Evolutionary conservation across 73 alveolate species (phyloP).

Genomic region (Paraurostyla sp.): DNA sequence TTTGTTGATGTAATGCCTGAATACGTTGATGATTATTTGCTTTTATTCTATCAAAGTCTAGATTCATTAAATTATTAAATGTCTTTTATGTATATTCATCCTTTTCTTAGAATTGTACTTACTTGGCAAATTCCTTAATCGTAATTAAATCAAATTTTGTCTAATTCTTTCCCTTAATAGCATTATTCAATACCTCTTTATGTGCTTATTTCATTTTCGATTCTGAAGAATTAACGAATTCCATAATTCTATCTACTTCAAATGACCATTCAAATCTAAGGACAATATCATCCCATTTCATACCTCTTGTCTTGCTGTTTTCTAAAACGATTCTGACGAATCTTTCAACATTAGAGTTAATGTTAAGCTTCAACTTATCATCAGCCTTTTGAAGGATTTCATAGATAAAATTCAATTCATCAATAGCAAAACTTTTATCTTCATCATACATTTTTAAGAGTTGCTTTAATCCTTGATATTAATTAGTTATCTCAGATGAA

Average conservation of each 20-base stretch:
- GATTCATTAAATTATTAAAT: background rate
- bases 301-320: background rate
- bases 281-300: constrained; percentile 29
- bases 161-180: background rate
- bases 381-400: background rate
- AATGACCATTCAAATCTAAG: constrained; percentile 21
- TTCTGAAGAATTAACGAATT: background rate
- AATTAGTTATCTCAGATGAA: background rate
- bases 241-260: background rate
- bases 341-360: background rate
- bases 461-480: background rate
- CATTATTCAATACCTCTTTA: background rate
- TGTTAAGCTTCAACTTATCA: background rate
- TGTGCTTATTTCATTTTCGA: background rate
- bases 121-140: background rate
- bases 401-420: background rate
- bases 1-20: background rate
- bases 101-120: background rate
- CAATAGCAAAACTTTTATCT: background rate
- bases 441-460: background rate
- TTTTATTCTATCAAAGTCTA: background rate
- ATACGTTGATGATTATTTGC: background rate
- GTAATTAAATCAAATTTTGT: background rate
- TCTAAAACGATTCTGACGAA: background rate
- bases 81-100: background rate